Evolutionary conservation across 2,329 filamentous ascomycete genomes (phyloP).

Genomic region (Phialocephala sp.): DNA sequence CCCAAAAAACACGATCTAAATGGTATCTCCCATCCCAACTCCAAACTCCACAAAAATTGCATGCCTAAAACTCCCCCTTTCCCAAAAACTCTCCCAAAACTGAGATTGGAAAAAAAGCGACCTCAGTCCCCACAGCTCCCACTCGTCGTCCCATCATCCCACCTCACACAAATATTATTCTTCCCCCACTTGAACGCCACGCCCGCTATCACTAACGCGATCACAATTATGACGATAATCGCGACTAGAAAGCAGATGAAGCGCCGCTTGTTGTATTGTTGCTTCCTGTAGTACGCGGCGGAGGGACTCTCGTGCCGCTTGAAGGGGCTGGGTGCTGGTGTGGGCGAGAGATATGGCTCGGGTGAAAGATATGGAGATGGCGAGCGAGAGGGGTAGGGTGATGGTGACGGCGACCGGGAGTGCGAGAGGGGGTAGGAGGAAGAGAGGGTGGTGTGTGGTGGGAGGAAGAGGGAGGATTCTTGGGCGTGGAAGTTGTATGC

Average conservation of each 20-base stretch:
- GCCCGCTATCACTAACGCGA: slow-evolving; percentile 19
- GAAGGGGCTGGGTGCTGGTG: not conserved
- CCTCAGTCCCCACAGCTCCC: slow-evolving; percentile 18
- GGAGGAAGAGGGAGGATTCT: slow-evolving; percentile 6
- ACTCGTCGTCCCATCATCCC: slow-evolving; percentile 23
- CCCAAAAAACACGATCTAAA: too few relatives aligned
- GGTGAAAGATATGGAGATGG: not conserved
- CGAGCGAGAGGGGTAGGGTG: not conserved
- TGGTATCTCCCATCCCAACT: too few relatives aligned
- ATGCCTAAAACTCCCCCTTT: too few relatives aligned
- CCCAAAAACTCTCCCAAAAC: too few relatives aligned
- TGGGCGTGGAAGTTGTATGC: slow-evolving; percentile 21
- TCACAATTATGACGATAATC: slow-evolving; percentile 15
- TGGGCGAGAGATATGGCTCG: not conserved
- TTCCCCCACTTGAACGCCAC: slow-evolving; percentile 27
- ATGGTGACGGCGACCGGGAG: too few relatives aligned
- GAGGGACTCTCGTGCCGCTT: not conserved
- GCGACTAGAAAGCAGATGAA: slow-evolving; percentile 18
- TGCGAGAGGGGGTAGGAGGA: too few relatives aligned
- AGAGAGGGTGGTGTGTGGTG: not conserved
- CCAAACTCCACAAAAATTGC: too few relatives aligned
- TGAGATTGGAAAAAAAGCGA: too few relatives aligned
- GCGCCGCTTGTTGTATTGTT: slow-evolving; percentile 15
- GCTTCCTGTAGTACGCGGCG: slow-evolving; percentile 12
- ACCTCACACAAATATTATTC: slow-evolving; percentile 22